Percentiles rank a stretch among this genome's conserved stretches.
These are phyloP conservation scores for Zasmidium angulare DNA, from an alignment of 2,329 filamentous ascomycete species.

Conservation along the genomic window DNA sequence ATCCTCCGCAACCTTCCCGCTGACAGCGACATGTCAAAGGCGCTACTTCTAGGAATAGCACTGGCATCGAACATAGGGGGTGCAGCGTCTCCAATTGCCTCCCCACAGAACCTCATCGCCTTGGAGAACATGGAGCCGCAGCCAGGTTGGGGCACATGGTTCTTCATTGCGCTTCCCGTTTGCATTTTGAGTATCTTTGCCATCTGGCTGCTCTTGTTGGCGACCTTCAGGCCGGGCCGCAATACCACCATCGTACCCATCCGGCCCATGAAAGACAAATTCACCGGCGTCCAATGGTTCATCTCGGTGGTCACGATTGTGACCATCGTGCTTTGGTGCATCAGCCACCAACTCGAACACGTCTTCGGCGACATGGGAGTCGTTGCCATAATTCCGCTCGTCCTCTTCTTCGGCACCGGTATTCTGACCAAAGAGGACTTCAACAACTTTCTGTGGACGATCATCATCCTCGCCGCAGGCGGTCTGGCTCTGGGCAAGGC, in stretches of 20 bases:
- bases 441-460: conserved; percentile 99
- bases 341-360: conserved; percentile 80
- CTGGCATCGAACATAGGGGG: conserved; percentile 94
- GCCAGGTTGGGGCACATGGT: conserved; percentile 94
- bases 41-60: conserved; percentile 91
- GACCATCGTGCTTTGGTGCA: conserved; percentile 91
- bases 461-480: conserved; percentile 95
- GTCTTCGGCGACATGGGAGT: conserved; percentile 98
- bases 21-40: conserved; percentile 91
- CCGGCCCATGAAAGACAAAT: conserved; percentile 81
- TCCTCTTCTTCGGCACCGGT: conserved; percentile 93
- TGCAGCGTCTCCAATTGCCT: conserved; percentile 94
- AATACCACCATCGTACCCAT: conserved; percentile 91
- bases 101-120: conserved; percentile 95
- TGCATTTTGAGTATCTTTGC: conserved; percentile 83
- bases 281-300: conserved; percentile 89
- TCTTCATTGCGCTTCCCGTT: conserved; percentile 91
- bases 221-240: conserved; percentile 80
- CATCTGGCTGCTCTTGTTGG: conserved; percentile 84
- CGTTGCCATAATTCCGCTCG: conserved; percentile 91
- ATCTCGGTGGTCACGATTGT: conserved; percentile 77
- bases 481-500: conserved; percentile 90
- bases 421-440: conserved; percentile 98
- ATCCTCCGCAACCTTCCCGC: conserved; percentile 89
- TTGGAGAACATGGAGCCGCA: conserved; percentile 91